A percentile compares a stretch with the other conserved stretches of the same genome.
phyloP scores from a whole-genome alignment of 1,139 yeast genomes.

The Debaryomyces psychrophilus region DNA sequence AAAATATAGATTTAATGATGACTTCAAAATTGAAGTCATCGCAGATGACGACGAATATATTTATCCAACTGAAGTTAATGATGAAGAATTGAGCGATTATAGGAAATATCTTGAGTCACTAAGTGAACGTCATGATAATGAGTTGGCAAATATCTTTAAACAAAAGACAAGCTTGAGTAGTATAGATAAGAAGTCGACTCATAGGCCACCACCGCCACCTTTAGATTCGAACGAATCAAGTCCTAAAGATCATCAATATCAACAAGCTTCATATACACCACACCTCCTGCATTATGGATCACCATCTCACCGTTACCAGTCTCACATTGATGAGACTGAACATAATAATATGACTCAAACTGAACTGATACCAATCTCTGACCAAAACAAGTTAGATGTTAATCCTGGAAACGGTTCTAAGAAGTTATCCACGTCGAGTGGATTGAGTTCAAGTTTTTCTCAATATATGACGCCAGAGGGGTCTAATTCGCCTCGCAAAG shows the following conservation, averaged over 20 bases:
- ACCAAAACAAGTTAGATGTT: constrained; percentile 6
- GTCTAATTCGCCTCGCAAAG: constrained; percentile 1
- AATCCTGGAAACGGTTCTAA: neutral
- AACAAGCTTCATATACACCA: neutral
- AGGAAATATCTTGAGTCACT: constrained; percentile 15
- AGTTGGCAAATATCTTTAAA: constrained; percentile 9
- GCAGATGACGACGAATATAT: constrained; percentile 14
- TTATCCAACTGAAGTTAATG: constrained; percentile 16
- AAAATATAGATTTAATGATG: constrained; percentile 20
- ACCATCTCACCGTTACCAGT: constrained; percentile 5
- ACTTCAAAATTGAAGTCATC: constrained; percentile 13
- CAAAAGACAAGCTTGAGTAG: constrained; percentile 5
- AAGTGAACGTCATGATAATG: constrained; percentile 15
- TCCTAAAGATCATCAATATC: neutral
- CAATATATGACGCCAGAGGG: constrained; percentile 6
- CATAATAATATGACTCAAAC: constrained; percentile 7
- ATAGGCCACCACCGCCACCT: constrained; percentile 23
- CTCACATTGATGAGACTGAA: constrained; percentile 8
- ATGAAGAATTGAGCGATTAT: constrained; percentile 14
- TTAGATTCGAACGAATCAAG: constrained; percentile 2
- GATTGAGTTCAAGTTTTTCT: constrained; percentile 4
- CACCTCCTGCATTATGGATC: neutral
- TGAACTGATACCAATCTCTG: constrained; percentile 12
- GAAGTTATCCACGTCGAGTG: constrained; percentile 2
- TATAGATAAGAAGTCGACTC: constrained; percentile 3